Evolutionary conservation across 768 basidiomycete genomes (phyloP).

Genomic region (Termitomyces sp.): DNA sequence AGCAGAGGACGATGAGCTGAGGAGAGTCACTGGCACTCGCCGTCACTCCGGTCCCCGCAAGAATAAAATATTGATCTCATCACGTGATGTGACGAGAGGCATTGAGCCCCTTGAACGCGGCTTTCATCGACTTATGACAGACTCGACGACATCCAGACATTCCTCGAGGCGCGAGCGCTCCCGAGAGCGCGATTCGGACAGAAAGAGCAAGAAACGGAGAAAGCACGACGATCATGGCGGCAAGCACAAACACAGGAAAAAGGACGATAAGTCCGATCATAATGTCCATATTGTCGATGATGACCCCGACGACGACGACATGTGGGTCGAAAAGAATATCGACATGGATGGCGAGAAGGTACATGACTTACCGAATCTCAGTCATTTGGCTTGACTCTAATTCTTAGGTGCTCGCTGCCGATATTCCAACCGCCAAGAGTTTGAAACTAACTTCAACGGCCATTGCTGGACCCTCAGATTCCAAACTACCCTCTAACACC

Average conservation of each 20-base stretch:
- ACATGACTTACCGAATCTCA: constrained; percentile 22
- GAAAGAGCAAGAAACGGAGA: constrained; percentile 52
- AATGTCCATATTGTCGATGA: constrained; percentile 58
- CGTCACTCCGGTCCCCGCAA: background rate
- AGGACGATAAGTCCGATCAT: constrained; percentile 39
- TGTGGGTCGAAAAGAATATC: constrained; percentile 90
- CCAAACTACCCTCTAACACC: constrained; percentile 42
- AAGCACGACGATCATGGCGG: constrained; percentile 40
- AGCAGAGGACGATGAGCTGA: background rate
- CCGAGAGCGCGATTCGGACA: constrained; percentile 37
- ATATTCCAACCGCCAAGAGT: constrained; percentile 74
- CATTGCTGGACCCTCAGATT: constrained; percentile 36
- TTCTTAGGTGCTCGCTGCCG: constrained; percentile 56
- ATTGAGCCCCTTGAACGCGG: background rate
- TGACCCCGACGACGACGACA: constrained; percentile 66
- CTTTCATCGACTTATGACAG: constrained; percentile 10
- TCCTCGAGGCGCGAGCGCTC: constrained; percentile 30
- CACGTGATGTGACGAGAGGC: constrained; percentile 20
- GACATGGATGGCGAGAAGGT: constrained; percentile 75
- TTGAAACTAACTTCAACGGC: constrained; percentile 67
- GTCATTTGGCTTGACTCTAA: constrained; percentile 9
- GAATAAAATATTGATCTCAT: background rate
- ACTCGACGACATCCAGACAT: constrained; percentile 10
- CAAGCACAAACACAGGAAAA: constrained; percentile 39
- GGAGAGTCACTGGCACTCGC: background rate